Evolutionary conservation across 805 yeast species (phyloP), one percentile per base, ranked within the genome.

Genomic region (Ogataea naganishii): DNA sequence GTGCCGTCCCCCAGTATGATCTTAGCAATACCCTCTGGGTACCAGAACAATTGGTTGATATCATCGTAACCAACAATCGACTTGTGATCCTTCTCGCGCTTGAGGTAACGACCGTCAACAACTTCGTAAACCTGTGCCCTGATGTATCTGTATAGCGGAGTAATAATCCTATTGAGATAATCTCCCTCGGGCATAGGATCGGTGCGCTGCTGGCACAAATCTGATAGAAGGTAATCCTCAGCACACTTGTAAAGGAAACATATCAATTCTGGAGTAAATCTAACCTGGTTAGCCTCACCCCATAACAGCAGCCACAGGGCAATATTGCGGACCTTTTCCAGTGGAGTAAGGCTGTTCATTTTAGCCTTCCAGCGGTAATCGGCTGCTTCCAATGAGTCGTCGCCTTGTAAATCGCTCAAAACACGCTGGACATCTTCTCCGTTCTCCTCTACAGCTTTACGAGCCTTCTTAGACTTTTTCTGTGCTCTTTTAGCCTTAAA

Each of bases 31-130:
- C 98, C 99, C 64, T 94, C 97, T 27, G 97, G 96, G 62, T 94
- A 92, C 99, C 99, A 92, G 64, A 94, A 92, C 47, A 92, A 71
- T 69, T 92, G 99, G 61, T 92, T 92, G 37, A 92, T 94, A 67
- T 92, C 99, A 66, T 92, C 99, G 58, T 92, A 92, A 58, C 98
- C 94, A 48, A 82, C 71, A 40, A 82, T 64, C 41, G 75, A 64
- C 61, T 78, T 78, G 60, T 82, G 94, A 56, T 82, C 94, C 52
- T 64, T 76, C 64, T 82, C 92, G 63, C 94, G 79, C 58, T 81
- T 81, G 37, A 81, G 79, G 45, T 71, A 81, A 59, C 85, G 76
- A 36, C 92, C 92, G 44, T 81, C 85, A 39, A 72, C 70, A 44
- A 80, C 72, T 59, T 81, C 92, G 46, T 80, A 82, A 33, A 80